Evolutionary conservation across 1,139 yeast genomes (phyloP), one percentile per base, ranked within the genome.

Genomic region (Lizanozyma gosingica): DNA sequence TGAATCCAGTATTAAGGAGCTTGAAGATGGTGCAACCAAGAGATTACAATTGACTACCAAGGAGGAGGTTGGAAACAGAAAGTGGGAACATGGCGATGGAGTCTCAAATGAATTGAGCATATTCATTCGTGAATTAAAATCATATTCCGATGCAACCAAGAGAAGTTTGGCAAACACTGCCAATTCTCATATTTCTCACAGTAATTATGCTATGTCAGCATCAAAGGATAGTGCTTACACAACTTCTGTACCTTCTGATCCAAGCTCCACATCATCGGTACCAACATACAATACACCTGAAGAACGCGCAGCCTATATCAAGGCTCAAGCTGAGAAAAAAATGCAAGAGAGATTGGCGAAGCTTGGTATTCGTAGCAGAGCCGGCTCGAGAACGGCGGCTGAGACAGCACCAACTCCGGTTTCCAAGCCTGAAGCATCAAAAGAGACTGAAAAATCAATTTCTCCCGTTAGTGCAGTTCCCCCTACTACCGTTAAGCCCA

Each of bases 311-410:
- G 90, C 90, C 4, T 80, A 80, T 50, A 82, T 88, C 45, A 87
- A 86, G 56, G 95, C 92, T 11, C 95, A 86, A 53, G 97, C 97
- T 0, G 86, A 84, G 51, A 79, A 83, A 59, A 76, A 87, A 54
- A 88, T 90, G 94, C 82, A 80, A 47, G 97, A 88, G 53, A 71
- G 94, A 51, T 70, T 88, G 55, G 96, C 95, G 1, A 84, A 83
- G 47, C 71, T 90, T 43, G 97, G 97, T 1, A 78, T 86, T 40
- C 66, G 75, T 27, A 69, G 83, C 48, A 58, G 43, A 17, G 6
- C 29, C 29, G 11, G 29, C 11, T 6, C 29, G 29, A 6, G 11
- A 11, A 22, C 29, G 9, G 27, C 43, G 9, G 40, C 41, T 14
- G 37, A 33, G 33, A 38, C 40, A 8, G 41, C 40, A 18, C 29